A percentile compares a stretch with the other conserved stretches of the same genome.
Conservation (phyloP, 805 yeast genomes). For the Candida ascalaphidarum region DNA sequence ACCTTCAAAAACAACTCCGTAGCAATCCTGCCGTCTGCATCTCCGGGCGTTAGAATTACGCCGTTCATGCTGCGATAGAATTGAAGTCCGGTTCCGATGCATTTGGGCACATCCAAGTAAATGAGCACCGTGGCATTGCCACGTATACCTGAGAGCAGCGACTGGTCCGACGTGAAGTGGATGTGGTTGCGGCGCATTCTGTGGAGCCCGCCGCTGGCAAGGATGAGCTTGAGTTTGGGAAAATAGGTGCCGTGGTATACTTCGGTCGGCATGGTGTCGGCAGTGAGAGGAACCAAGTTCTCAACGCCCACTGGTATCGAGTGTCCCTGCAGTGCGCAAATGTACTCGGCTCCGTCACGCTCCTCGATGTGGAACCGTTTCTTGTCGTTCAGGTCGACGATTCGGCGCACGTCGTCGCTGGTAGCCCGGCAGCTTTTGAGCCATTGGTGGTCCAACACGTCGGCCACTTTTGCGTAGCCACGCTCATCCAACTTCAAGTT, state of each 20-base stretch:
- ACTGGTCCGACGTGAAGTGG: slow-evolving; percentile 59
- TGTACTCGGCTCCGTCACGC: slow-evolving; percentile 14
- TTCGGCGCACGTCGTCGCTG: slow-evolving; percentile 44
- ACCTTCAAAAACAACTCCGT: slow-evolving; percentile 30
- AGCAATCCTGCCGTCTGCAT: slow-evolving; percentile 43
- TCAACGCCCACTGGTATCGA: slow-evolving; percentile 46
- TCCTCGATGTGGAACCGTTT: slow-evolving; percentile 51
- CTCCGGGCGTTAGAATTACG: slow-evolving; percentile 64
- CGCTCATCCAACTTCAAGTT: slow-evolving; percentile 50
- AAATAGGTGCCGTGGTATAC: slow-evolving; percentile 78
- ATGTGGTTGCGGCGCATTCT: slow-evolving; percentile 77
- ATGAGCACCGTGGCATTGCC: slow-evolving; percentile 48
- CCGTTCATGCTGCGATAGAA: slow-evolving; percentile 65
- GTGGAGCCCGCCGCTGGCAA: slow-evolving; percentile 48
- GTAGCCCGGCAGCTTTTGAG: slow-evolving; percentile 51
- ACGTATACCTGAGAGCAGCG: slow-evolving; percentile 65
- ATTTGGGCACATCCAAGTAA: slow-evolving; percentile 46
- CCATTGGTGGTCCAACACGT: slow-evolving; percentile 47
- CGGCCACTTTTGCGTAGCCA: slow-evolving; percentile 57
- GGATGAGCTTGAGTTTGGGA: slow-evolving; percentile 38
- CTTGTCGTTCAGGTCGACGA: slow-evolving; percentile 64
- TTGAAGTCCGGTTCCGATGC: slow-evolving; percentile 32
- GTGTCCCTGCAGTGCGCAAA: slow-evolving; percentile 96
- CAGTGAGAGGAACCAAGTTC: slow-evolving; percentile 18
- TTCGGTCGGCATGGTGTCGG: slow-evolving; percentile 36